These are phyloP conservation scores for Aphanomyces invadans DNA, from an alignment of 352 stramenopile species.

Conservation along the genomic window DNA sequence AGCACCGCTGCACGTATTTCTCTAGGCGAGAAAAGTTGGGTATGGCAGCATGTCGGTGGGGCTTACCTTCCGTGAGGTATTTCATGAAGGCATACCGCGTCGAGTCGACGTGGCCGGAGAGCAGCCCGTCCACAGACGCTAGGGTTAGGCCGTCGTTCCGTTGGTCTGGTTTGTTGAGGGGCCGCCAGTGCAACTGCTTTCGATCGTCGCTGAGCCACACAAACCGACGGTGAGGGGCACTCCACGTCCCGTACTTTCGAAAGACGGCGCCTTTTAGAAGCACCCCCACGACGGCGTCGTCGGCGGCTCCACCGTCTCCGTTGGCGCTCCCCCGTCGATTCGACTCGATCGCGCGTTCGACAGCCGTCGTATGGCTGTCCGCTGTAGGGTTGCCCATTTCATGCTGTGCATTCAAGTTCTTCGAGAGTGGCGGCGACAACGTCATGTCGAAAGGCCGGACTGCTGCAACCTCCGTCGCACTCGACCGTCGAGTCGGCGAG, in stretches of 20 bases:
- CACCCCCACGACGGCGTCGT: neutral
- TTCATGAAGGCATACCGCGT: conserved; percentile 75
- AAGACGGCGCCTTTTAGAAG: conserved; percentile 45
- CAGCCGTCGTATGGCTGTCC: too few relatives aligned
- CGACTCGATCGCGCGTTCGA: too few relatives aligned
- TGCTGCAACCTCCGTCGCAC: neutral
- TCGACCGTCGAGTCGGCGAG: neutral
- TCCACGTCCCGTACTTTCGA: conserved; percentile 71
- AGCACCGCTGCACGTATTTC: conserved; percentile 54
- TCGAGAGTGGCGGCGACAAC: neutral
- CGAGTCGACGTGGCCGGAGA: conserved; percentile 47
- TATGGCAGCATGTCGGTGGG: neutral
- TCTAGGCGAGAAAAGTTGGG: conserved; percentile 31
- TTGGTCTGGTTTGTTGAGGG: conserved; percentile 46
- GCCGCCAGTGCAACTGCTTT: conserved; percentile 53
- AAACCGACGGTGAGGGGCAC: conserved; percentile 60
- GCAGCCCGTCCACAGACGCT: conserved; percentile 38
- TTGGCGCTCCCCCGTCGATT: neutral
- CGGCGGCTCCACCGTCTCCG: neutral
- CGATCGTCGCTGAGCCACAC: conserved; percentile 67
- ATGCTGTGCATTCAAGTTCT: too few relatives aligned
- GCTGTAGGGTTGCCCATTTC: too few relatives aligned
- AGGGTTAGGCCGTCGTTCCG: conserved; percentile 49
- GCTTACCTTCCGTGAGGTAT: conserved; percentile 60
- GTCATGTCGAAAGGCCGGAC: neutral